Conservation (phyloP, 202 grass and related monocot genomes). For the Elaeis oleifera region DNA sequence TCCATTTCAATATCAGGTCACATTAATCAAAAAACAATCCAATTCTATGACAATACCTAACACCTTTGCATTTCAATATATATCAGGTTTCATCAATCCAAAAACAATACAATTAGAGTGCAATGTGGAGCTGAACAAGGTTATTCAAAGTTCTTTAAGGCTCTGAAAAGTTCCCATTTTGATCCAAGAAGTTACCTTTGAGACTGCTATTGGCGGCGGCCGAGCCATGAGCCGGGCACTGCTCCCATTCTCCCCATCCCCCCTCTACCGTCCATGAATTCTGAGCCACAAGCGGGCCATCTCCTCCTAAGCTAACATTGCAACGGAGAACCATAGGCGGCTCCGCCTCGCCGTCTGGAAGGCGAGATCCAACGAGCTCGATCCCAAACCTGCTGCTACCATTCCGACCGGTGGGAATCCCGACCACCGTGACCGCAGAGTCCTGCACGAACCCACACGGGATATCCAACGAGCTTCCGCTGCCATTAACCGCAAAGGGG, state of each 20-base stretch:
- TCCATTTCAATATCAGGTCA: conserved; percentile 22
- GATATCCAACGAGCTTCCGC: conserved; percentile 21
- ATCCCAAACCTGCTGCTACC: conserved; percentile 43
- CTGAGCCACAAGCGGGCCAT: conserved; percentile 50
- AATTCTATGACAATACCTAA: too few relatives aligned
- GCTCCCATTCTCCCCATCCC: conserved; percentile 57
- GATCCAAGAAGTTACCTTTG: conserved; percentile 26
- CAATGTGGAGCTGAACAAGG: too few relatives aligned
- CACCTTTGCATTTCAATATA: too few relatives aligned
- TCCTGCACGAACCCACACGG: conserved; percentile 61
- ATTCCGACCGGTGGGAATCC: conserved; percentile 31
- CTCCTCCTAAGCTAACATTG: conserved; percentile 56
- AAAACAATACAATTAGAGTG: too few relatives aligned
- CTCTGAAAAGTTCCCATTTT: conserved; percentile 1
- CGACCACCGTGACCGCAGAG: conserved; percentile 57
- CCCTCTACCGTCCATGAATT: conserved; percentile 44
- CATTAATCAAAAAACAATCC: too few relatives aligned
- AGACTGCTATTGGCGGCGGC: conserved; percentile 18
- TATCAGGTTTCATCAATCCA: too few relatives aligned
- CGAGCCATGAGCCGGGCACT: conserved; percentile 35
- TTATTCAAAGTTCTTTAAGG: too few relatives aligned
- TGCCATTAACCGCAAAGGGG: conserved; percentile 29
- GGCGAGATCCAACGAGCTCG: conserved; percentile 45
- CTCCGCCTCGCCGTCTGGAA: conserved; percentile 6
- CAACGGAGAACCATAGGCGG: conserved; percentile 40